Evolutionary conservation across 2,329 filamentous ascomycete genomes (phyloP).

Genomic region (Hypomyces rosellus): DNA sequence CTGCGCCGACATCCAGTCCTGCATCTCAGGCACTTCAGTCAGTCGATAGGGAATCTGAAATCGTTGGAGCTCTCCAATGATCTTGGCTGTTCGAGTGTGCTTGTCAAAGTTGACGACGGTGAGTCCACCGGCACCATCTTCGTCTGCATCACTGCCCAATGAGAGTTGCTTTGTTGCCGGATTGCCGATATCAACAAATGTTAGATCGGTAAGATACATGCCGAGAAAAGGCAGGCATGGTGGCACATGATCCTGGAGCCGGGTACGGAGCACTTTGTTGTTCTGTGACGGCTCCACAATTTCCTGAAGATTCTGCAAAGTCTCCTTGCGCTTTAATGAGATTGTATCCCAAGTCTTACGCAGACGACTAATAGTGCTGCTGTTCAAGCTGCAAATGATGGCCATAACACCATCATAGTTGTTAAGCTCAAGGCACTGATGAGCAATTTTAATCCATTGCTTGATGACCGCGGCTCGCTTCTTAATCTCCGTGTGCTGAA

Average conservation of each 20-base stretch:
- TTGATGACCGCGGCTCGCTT: conserved; percentile 87
- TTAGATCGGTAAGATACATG: conserved; percentile 93
- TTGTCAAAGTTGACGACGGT: conserved; percentile 97
- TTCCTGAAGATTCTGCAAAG: conserved; percentile 71
- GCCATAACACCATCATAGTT: conserved; percentile 98
- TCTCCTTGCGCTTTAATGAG: conserved; percentile 73
- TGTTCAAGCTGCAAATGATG: conserved; percentile 90
- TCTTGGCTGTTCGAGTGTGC: conserved; percentile 87
- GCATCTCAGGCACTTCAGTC: conserved; percentile 75
- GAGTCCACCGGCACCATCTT: conserved; percentile 60
- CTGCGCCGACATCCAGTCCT: conserved; percentile 85
- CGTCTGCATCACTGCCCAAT: conserved; percentile 40
- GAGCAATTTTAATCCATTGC: conserved; percentile 94
- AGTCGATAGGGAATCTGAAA: conserved; percentile 93
- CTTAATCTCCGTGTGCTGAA: conserved; percentile 84
- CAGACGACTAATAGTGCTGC: conserved; percentile 80
- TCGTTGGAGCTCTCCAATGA: conserved; percentile 90
- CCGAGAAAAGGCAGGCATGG: conserved; percentile 94
- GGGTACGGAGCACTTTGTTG: conserved; percentile 76
- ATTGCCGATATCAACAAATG: conserved; percentile 93
- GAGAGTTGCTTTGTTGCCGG: conserved; percentile 71
- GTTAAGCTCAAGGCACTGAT: conserved; percentile 78
- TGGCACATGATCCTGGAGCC: conserved; percentile 77
- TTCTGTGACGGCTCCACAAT: conserved; percentile 88
- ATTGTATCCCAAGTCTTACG: conserved; percentile 89